phyloP scores from a whole-genome alignment of 2,329 filamentous ascomycete species.

The Rachicladosporium sp. region DNA sequence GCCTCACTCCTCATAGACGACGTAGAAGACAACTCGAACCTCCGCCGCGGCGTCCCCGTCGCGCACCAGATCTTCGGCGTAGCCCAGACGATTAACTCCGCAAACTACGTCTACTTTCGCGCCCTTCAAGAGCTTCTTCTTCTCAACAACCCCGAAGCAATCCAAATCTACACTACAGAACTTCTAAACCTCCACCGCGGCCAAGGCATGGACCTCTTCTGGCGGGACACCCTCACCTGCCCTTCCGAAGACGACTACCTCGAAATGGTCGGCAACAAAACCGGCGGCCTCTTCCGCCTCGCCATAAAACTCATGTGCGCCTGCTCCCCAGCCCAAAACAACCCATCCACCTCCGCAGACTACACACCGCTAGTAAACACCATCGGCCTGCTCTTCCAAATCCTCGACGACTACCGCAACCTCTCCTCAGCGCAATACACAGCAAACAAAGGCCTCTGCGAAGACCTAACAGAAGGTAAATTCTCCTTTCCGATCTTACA shows the following conservation, averaged over 20 bases:
- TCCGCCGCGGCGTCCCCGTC: slow-evolving; percentile 69
- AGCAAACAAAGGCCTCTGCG: slow-evolving; percentile 83
- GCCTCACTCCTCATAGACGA: slow-evolving; percentile 77
- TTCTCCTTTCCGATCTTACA: slow-evolving; percentile 95
- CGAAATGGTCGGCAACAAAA: slow-evolving; percentile 91
- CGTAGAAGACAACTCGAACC: slow-evolving; percentile 67
- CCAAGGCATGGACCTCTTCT: slow-evolving; percentile 85
- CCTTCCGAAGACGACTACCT: slow-evolving; percentile 81
- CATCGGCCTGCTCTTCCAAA: slow-evolving; percentile 78
- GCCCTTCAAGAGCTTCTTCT: slow-evolving; percentile 63
- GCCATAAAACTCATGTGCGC: slow-evolving; percentile 83
- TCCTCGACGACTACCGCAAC: slow-evolving; percentile 89
- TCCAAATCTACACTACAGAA: slow-evolving; percentile 69
- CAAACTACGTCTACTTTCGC: slow-evolving; percentile 79
- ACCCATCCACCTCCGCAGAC: slow-evolving; percentile 35
- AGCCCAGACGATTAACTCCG: slow-evolving; percentile 79
- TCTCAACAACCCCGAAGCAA: slow-evolving; percentile 53
- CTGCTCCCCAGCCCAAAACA: slow-evolving; percentile 38
- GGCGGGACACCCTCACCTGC: slow-evolving; percentile 73
- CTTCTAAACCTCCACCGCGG: slow-evolving; percentile 73
- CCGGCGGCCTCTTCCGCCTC: slow-evolving; percentile 71
- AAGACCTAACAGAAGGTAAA: slow-evolving; percentile 93
- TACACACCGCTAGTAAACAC: slow-evolving; percentile 76
- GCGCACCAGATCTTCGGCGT: slow-evolving; percentile 76
- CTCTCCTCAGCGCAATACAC: slow-evolving; percentile 54